Evolutionary conservation across 1,139 yeast species (phyloP).

Genomic region (Protomyces macrosporus): DNA sequence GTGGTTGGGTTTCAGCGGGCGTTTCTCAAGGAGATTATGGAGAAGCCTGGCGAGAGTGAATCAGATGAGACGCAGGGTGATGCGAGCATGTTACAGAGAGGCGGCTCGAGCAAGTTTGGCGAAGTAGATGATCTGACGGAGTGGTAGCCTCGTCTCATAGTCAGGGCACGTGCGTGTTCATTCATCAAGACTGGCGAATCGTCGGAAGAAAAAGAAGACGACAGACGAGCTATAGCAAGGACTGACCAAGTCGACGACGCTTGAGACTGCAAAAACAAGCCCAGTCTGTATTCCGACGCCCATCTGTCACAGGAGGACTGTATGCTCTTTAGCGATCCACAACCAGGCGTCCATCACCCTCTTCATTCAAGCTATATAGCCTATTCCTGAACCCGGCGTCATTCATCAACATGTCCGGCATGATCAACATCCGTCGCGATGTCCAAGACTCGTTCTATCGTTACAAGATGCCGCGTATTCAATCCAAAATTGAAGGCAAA

Average conservation of each 20-base stretch:
- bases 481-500: constrained; percentile 96
- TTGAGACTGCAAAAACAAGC: background rate
- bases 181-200: background rate
- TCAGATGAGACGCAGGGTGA: constrained; percentile 45
- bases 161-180: background rate
- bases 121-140: constrained; percentile 57
- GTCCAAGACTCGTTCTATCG: constrained; percentile 98
- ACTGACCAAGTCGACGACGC: background rate
- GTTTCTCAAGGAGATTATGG: constrained; percentile 55
- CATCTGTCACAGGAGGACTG: background rate
- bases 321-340: background rate
- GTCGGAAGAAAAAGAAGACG: background rate
- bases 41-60: constrained; percentile 35
- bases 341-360: background rate
- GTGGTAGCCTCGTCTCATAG: background rate
- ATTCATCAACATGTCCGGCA: constrained; percentile 54
- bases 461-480: constrained; percentile 97
- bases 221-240: background rate
- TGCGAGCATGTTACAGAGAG: constrained; percentile 39
- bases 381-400: background rate
- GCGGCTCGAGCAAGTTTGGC: constrained; percentile 78
- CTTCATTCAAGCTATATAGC: background rate
- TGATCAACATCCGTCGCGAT: constrained; percentile 92
- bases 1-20: constrained; percentile 60
- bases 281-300: background rate